Evolutionary conservation across 148 eudicot species (phyloP), one percentile per base, ranked within the genome.

Genomic region (Fallopia convolvulus): DNA sequence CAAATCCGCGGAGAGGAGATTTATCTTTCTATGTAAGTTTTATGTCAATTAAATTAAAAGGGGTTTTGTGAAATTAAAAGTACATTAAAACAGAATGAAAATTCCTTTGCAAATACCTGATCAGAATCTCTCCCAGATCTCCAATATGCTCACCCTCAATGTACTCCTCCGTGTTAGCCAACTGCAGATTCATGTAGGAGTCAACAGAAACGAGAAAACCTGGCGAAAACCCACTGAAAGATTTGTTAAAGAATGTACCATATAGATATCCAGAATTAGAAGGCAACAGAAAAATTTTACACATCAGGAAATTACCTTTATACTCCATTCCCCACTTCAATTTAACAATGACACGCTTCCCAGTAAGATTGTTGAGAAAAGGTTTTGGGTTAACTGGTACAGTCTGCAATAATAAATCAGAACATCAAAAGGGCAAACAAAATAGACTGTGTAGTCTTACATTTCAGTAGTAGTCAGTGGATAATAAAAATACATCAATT

Each of bases 71-170:
- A n/a, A n/a, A n/a, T n/a, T n/a, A n/a, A n/a, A n/a, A n/a, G n/a
- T n/a, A n/a, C n/a, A n/a, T n/a, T n/a, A n/a, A n/a, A n/a, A n/a
- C n/a, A n/a, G n/a, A n/a, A n/a, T n/a, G n/a, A n/a, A n/a, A n/a
- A n/a, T n/a, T n/a, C n/a, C n/a, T n/a, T n/a, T n/a, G n/a, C n/a
- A n/a, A n/a, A n/a, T 76, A 95, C 99, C 99, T 90, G 87, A 95
- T 95, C 74, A 95, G 87, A 77, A 95, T 92, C 88, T 95, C 99
- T 77, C 99, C 99, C 33, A 95, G 96, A 82, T 87, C 89, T 77
- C 97, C 97, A 40, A 97, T 89, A 80, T 85, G 82, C 63, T 90
- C 85, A 12, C 97, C 97, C 56, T 94, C 99, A 73, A 91, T 87
- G 74, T 86, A 92, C 80, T 94, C 99, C 60, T 92, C 99, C 26